phyloP scores from a whole-genome alignment of 179 eudicot genomes.

The Silene noctiflora region DNA sequence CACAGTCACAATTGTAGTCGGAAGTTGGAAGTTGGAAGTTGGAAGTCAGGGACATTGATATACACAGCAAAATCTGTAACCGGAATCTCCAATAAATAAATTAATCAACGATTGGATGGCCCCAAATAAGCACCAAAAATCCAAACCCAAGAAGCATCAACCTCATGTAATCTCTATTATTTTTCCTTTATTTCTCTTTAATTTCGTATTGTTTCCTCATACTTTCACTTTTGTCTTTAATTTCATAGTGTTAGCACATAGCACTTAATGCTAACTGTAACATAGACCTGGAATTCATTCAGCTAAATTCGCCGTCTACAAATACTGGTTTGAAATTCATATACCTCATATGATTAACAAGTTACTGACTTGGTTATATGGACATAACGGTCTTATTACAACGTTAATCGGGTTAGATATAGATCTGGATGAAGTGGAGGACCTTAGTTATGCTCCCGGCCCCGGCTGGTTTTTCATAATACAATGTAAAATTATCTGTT shows the following conservation, averaged over 20 bases:
- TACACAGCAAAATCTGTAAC: not conserved
- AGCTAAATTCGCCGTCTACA: too few species aligned
- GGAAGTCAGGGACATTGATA: not conserved
- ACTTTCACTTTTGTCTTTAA: not conserved
- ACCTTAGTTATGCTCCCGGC: too few species aligned
- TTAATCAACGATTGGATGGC: slow-evolving; percentile 38
- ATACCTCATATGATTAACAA: too few species aligned
- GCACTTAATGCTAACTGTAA: not conserved
- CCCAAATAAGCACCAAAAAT: slow-evolving; percentile 57
- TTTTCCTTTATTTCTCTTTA: not conserved
- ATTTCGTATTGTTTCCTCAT: not conserved
- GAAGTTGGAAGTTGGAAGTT: too few species aligned
- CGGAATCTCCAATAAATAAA: not conserved
- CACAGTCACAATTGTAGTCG: too few species aligned
- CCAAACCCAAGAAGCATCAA: slow-evolving; percentile 46
- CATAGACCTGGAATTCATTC: not conserved
- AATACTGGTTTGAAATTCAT: too few species aligned
- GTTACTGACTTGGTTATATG: too few species aligned
- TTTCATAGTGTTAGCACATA: not conserved
- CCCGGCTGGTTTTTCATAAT: too few species aligned
- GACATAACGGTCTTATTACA: too few species aligned
- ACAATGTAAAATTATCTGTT: too few species aligned
- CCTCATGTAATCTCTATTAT: slow-evolving; percentile 35
- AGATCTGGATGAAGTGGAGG: too few species aligned
- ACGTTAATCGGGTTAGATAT: too few species aligned